Percentiles rank a stretch among this genome's conserved stretches.
These are phyloP conservation scores for Spergularia marina DNA, from an alignment of 148 eudicot species.

Conservation along the genomic window DNA sequence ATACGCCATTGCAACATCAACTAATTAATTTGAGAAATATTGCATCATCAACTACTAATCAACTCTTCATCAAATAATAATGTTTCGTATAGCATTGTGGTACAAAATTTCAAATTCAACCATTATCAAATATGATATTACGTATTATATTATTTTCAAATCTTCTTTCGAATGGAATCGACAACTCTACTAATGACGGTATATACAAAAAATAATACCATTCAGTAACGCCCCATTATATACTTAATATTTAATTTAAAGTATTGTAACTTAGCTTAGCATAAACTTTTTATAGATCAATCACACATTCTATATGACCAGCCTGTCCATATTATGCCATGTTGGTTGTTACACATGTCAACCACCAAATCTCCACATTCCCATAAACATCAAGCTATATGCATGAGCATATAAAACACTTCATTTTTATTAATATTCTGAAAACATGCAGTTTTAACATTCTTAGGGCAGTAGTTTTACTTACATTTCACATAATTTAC, in stretches of 20 bases:
- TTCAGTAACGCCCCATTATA: background rate
- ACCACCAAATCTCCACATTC: slow-evolving; percentile 36
- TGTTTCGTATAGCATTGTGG: no score
- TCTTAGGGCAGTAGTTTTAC: slow-evolving; percentile 5
- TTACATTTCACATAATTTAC: slow-evolving; percentile 2
- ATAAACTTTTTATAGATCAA: slow-evolving; percentile 8
- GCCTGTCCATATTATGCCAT: slow-evolving; percentile 28
- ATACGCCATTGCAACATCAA: slow-evolving; percentile 17
- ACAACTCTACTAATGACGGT: no score
- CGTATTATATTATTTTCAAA: no score
- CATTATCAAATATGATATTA: no score
- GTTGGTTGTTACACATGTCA: slow-evolving; percentile 43
- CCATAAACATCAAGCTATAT: slow-evolving; percentile 23
- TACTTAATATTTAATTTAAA: background rate
- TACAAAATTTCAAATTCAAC: no score
- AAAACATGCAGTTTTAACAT: slow-evolving; percentile 1
- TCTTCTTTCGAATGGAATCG: no score
- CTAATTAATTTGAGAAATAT: no score
- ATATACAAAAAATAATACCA: background rate
- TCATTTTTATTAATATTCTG: background rate
- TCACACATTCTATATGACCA: slow-evolving; percentile 27
- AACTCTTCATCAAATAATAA: no score
- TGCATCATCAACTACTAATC: no score
- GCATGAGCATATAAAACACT: slow-evolving; percentile 11
- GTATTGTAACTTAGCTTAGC: background rate